phyloP scores from a whole-genome alignment of 768 basidiomycete species.

The Mrakia gelida region DNA sequence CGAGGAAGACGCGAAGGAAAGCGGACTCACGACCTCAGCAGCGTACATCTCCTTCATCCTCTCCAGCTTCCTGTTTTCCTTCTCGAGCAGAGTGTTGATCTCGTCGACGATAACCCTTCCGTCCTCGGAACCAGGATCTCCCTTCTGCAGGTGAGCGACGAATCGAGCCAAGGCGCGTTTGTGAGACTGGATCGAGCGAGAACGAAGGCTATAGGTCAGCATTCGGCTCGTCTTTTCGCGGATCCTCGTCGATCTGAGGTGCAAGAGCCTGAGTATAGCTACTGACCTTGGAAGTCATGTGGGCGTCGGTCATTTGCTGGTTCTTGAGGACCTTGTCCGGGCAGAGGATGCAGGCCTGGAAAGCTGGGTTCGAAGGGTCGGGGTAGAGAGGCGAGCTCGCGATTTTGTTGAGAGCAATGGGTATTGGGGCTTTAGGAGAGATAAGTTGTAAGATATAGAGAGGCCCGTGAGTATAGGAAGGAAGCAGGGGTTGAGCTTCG shows the following conservation, averaged over 20 bases:
- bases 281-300: slow-evolving; percentile 25
- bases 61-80: slow-evolving; percentile 18
- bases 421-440: slow-evolving; percentile 4
- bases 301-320: slow-evolving; percentile 18
- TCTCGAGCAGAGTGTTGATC: slow-evolving; percentile 21
- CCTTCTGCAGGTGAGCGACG: slow-evolving; percentile 20
- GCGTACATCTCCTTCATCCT: slow-evolving; percentile 23
- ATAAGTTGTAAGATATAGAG: not conserved
- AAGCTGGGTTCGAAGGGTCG: slow-evolving; percentile 11
- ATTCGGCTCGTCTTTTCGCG: not conserved
- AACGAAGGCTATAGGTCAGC: not conserved
- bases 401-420: slow-evolving; percentile 28
- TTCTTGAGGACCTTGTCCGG: slow-evolving; percentile 29
- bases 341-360: slow-evolving; percentile 30
- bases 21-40: slow-evolving; percentile 8
- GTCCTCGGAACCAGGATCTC: slow-evolving; percentile 25
- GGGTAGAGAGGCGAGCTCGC: slow-evolving; percentile 22
- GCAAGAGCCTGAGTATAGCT: not conserved
- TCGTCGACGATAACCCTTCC: slow-evolving; percentile 18
- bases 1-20: not conserved
- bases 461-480: not conserved
- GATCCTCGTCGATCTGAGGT: too few species aligned
- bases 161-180: slow-evolving; percentile 19
- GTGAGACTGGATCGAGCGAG: not conserved
- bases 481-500: not conserved